These are phyloP conservation scores for Gremmenia infestans DNA, from an alignment of 2,329 filamentous ascomycete species.

Conservation along the genomic window DNA sequence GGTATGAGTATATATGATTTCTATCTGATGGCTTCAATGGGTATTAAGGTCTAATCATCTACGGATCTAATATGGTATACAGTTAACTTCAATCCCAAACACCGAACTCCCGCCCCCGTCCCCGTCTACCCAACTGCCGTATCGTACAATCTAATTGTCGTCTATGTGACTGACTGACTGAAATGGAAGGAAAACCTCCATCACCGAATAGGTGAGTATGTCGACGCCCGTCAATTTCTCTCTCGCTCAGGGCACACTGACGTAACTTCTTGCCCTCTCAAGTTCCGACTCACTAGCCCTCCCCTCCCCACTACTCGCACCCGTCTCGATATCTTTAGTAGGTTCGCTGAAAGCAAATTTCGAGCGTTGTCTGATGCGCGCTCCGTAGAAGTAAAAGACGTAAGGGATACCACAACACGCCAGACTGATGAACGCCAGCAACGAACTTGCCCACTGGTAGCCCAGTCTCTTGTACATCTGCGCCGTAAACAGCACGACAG, in stretches of 20 bases:
- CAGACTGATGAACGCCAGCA: conserved; percentile 69
- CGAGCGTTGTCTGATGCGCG: conserved; percentile 60
- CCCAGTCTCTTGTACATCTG: conserved; percentile 43
- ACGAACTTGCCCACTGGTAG: conserved; percentile 69
- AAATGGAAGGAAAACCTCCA: too few species aligned
- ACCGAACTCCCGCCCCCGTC: too few species aligned
- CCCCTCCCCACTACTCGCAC: conserved; percentile 1
- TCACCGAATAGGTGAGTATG: too few species aligned
- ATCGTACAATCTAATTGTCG: too few species aligned
- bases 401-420: conserved; percentile 80
- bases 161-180: too few species aligned
- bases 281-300: conserved; percentile 17
- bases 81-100: too few species aligned
- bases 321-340: conserved; percentile 41
- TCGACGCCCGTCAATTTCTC: background rate
- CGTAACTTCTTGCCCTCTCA: conserved; percentile 24
- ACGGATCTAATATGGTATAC: too few species aligned
- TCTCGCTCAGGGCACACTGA: conserved; percentile 20
- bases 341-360: conserved; percentile 66
- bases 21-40: too few species aligned
- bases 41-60: too few species aligned
- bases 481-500: conserved; percentile 70
- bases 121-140: too few species aligned
- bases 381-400: conserved; percentile 75
- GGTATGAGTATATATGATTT: too few species aligned